These are phyloP conservation scores for Yamadazyma jaroonii DNA, from an alignment of 1,139 yeast species.

Conservation along the genomic window DNA sequence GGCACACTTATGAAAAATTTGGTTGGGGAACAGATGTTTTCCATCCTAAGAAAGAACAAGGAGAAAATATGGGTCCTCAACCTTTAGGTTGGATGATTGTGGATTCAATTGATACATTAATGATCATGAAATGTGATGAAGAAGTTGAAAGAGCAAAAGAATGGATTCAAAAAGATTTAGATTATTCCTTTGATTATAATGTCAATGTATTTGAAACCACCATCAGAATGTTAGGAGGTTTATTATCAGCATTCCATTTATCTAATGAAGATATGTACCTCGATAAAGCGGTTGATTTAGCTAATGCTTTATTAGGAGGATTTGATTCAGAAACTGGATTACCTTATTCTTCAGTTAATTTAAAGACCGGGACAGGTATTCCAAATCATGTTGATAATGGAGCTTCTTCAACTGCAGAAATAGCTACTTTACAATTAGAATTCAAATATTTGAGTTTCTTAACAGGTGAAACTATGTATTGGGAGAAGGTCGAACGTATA, in stretches of 20 bases:
- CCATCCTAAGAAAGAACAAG: conserved; percentile 53
- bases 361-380: conserved; percentile 59
- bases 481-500: conserved; percentile 75
- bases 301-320: conserved; percentile 62
- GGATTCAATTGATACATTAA: conserved; percentile 81
- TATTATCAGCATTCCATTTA: conserved; percentile 76
- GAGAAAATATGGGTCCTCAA: conserved; percentile 75
- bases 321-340: conserved; percentile 65
- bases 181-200: conserved; percentile 57
- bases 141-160: conserved; percentile 63
- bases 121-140: conserved; percentile 72
- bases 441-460: conserved; percentile 77
- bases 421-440: conserved; percentile 82
- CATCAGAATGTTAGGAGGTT: conserved; percentile 90
- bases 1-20: conserved; percentile 72
- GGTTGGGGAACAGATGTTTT: conserved; percentile 70
- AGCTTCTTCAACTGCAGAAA: conserved; percentile 84
- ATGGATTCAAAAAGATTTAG: conserved; percentile 65
- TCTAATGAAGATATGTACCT: conserved; percentile 69
- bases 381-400: conserved; percentile 63
- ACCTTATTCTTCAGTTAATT: conserved; percentile 78
- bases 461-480: conserved; percentile 75
- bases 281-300: conserved; percentile 76
- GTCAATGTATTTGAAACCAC: conserved; percentile 93
- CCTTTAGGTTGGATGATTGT: conserved; percentile 97